phyloP scores from a whole-genome alignment of 257 asterid species.

The Solanum arcanum region DNA sequence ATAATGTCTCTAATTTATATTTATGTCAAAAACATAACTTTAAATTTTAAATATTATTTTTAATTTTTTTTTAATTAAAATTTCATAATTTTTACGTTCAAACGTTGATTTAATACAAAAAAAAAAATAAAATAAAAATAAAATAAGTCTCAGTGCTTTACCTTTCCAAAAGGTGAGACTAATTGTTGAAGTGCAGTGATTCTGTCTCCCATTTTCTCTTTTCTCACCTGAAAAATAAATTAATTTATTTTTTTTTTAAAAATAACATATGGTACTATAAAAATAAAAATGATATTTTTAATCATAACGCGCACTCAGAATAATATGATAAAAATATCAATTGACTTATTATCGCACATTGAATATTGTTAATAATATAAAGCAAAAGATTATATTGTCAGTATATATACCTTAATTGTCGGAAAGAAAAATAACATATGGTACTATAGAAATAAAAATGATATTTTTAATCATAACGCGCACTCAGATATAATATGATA shows the following conservation, averaged over 20 bases:
- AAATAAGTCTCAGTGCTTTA: slow-evolving; percentile 3
- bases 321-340: background rate
- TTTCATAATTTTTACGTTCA: background rate
- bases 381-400: background rate
- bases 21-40: background rate
- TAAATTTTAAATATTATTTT: no score
- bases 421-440: slow-evolving; percentile 12
- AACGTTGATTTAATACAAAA: no score
- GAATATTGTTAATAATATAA: accelerated
- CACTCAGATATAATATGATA: background rate
- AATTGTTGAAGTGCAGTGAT: slow-evolving; percentile 84
- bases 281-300: background rate
- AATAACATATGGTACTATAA: background rate
- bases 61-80: background rate
- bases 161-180: slow-evolving; percentile 94
- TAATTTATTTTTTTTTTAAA: background rate
- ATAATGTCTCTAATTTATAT: background rate
- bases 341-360: background rate
- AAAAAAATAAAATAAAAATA: no score
- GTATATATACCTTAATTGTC: slow-evolving; percentile 45
- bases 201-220: slow-evolving; percentile 76
- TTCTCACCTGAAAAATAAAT: slow-evolving; percentile 47
- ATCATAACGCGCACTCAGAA: background rate
- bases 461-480: background rate
- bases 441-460: background rate